phyloP scores from a whole-genome alignment of 495 filamentous ascomycete genomes.

The Xylaria cubensis region DNA sequence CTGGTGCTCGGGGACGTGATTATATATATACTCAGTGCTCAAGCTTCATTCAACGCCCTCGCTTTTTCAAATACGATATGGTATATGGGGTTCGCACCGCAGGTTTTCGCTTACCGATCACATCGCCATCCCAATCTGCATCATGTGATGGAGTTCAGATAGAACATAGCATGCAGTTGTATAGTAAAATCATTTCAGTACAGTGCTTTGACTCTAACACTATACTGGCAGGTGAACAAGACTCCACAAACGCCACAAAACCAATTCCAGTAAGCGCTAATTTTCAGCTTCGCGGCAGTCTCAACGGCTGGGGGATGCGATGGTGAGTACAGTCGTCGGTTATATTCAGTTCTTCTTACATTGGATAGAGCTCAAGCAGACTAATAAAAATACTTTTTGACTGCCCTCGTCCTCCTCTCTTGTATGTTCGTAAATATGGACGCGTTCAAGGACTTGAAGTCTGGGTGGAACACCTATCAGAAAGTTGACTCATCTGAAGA shows the following conservation, averaged over 20 bases:
- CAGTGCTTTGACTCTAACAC: neutral
- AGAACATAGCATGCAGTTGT: neutral
- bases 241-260: neutral
- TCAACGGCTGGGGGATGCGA: neutral
- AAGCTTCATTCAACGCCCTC: neutral
- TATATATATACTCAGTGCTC: neutral
- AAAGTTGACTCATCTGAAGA: constrained; percentile 3
- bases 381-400: neutral
- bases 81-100: neutral
- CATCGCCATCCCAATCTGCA: neutral
- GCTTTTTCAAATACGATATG: neutral
- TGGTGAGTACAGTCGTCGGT: neutral
- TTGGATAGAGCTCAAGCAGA: neutral
- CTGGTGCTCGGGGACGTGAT: neutral
- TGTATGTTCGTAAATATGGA: neutral
- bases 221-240: neutral
- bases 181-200: neutral
- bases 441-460: neutral
- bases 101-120: neutral
- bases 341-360: no score
- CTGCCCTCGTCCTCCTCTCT: neutral
- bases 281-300: neutral
- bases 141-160: neutral
- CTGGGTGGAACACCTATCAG: constrained; percentile 1
- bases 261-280: neutral